Conservation (phyloP, 2,329 filamentous ascomycete species). For the Trichophyton verrucosum region DNA sequence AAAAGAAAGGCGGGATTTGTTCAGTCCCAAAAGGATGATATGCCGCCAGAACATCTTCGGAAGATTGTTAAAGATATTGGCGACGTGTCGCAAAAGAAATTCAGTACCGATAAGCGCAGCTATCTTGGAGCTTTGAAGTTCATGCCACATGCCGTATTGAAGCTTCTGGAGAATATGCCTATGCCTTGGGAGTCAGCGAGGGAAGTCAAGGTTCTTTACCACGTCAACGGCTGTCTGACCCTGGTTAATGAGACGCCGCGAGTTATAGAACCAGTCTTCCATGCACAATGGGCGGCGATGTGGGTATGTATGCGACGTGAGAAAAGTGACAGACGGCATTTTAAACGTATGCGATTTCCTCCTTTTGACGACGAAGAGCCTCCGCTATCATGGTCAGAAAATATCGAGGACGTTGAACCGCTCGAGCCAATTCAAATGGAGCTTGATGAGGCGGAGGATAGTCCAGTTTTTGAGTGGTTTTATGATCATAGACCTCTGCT, state of each 20-base stretch:
- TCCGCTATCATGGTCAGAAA: constrained; percentile 94
- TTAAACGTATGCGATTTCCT: constrained; percentile 98
- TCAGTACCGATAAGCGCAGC: constrained; percentile 94
- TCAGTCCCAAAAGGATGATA: constrained; percentile 95
- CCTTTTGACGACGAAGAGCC: constrained; percentile 98
- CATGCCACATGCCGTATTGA: constrained; percentile 97
- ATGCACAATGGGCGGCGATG: constrained; percentile 99
- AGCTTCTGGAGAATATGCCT: constrained; percentile 97
- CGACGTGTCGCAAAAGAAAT: constrained; percentile 98
- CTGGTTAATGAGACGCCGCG: constrained; percentile 92
- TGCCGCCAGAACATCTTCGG: constrained; percentile 94
- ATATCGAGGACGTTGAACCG: constrained; percentile 96
- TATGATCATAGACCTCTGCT: constrained; percentile 86
- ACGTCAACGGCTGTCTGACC: constrained; percentile 94
- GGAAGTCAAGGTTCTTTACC: constrained; percentile 95
- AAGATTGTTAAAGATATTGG: constrained; percentile 99
- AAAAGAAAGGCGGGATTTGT: constrained; percentile 94
- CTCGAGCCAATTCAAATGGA: constrained; percentile 98
- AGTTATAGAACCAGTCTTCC: constrained; percentile 95
- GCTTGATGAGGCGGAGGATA: constrained; percentile 85
- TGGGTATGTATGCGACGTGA: constrained; percentile 97
- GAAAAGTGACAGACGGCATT: constrained; percentile 88
- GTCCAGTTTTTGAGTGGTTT: constrained; percentile 88
- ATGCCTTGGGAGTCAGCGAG: constrained; percentile 98
- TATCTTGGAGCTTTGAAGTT: constrained; percentile 96